Evolutionary conservation across 2,329 filamentous ascomycete species (phyloP).

Genomic region (Pseudogymnoascus destructans): DNA sequence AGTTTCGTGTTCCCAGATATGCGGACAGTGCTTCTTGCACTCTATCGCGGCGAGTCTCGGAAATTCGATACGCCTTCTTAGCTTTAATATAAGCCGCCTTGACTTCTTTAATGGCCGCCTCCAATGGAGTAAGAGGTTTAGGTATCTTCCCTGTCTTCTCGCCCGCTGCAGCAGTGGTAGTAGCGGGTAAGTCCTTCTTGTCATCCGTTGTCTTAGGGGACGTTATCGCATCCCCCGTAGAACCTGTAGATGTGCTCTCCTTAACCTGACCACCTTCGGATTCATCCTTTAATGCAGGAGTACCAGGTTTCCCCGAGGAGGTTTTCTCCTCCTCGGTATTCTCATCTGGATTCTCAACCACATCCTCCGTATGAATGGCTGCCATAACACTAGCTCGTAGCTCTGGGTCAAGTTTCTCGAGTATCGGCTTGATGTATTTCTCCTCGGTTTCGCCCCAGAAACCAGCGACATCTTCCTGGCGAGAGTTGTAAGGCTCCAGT

Average conservation of each 20-base stretch:
- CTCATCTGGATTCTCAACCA: conserved; percentile 18
- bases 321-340: conserved; percentile 19
- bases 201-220: neutral
- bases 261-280: conserved; percentile 4
- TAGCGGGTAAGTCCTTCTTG: neutral
- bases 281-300: conserved; percentile 12
- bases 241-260: neutral
- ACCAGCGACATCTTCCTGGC: conserved; percentile 62
- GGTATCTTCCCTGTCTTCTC: neutral
- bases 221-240: neutral
- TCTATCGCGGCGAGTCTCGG: conserved; percentile 53
- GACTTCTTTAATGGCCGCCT: conserved; percentile 56
- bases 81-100: conserved; percentile 71
- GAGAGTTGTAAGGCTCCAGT: conserved; percentile 50
- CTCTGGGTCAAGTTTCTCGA: conserved; percentile 49
- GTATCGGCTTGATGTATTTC: conserved; percentile 60
- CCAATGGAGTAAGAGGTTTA: conserved; percentile 36
- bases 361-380: conserved; percentile 38
- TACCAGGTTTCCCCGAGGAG: conserved; percentile 15
- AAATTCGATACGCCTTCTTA: conserved; percentile 75
- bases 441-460: conserved; percentile 81
- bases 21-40: conserved; percentile 62
- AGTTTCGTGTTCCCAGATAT: conserved; percentile 80
- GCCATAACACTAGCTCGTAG: conserved; percentile 49
- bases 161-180: neutral